Base-by-base conservation (phyloP, 306 rosid species). In the Trifolium fragiferum region DNA sequence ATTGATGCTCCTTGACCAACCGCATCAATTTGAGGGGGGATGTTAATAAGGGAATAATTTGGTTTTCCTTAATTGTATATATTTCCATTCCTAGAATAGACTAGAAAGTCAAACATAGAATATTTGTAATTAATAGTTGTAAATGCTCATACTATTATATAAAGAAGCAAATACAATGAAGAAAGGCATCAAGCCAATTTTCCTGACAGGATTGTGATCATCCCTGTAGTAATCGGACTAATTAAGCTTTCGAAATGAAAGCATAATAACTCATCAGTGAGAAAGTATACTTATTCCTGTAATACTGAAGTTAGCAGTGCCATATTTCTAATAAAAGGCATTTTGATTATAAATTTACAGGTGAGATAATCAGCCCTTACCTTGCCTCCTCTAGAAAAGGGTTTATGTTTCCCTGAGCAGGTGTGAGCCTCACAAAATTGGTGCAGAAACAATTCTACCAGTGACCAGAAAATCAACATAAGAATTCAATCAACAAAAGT, bases 361-460 rank as follows among this genome's bases (percentile, higher is more conserved):
- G 37, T 40, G 63, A 54, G 76, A 71, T 54, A 63, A 16, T 58
- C 77, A 71, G 65, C 77, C 68, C 73, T 76, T 82, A 93, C 98
- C 97, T 60, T 87, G 80, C 92, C 97, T 80, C 97, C 96, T 81
- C 92, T 91, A 13, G 93, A 78, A 65, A 93, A 93, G 50, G 90
- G 98, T 80, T 86, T 91, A 44, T 47, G 90, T 78, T 93, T 88
- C 62, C 90, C 89, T 0, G 88, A 89, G 90, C 98, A 93, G 70
- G 92, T 80, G 78, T 88, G 98, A 73, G 97, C 90, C 41, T 88
- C 94, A 83, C 98, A 93, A 82, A 91, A 91, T 82, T 93, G 98
- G 79, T 80, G 98, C 88, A 88, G 86, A 83, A 93, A 93, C 82
- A 93, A 83, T 66, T 93, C 98, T 93, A 71, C 76, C 64, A 62